phyloP scores from a whole-genome alignment of 805 yeast species.

The Hermanozyma aechmeae region DNA sequence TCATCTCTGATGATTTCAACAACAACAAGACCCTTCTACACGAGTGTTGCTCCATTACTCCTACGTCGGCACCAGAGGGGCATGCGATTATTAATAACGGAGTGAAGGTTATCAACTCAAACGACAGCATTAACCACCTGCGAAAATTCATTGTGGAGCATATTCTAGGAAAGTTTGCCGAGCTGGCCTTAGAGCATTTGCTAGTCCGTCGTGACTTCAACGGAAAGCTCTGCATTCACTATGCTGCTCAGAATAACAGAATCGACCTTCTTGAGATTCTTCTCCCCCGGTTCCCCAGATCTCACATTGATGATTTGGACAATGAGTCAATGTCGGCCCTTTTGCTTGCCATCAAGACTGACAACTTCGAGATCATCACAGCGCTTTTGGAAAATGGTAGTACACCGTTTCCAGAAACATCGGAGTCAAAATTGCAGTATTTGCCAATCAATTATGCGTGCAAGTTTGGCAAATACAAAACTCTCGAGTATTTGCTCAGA shows the following conservation, averaged over 20 bases:
- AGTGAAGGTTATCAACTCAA: constrained; percentile 28
- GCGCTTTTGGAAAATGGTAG: constrained; percentile 25
- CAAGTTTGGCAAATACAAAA: constrained; percentile 65
- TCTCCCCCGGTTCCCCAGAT: constrained; percentile 26
- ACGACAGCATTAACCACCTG: constrained; percentile 28
- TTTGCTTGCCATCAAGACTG: constrained; percentile 64
- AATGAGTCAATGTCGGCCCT: constrained; percentile 78
- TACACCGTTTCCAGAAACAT: constrained; percentile 34
- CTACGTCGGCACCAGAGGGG: constrained; percentile 22
- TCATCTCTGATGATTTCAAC: constrained; percentile 53
- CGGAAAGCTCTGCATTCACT: constrained; percentile 81
- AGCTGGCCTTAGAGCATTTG: constrained; percentile 11
- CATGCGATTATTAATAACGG: constrained; percentile 35
- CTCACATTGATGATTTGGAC: constrained; percentile 44
- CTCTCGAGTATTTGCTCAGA: constrained; percentile 54
- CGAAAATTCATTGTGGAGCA: constrained; percentile 27
- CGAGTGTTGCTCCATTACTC: constrained; percentile 43
- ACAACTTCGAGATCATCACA: constrained; percentile 38
- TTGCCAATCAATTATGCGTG: constrained; percentile 83
- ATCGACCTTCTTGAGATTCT: constrained; percentile 35
- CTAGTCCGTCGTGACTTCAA: constrained; percentile 44
- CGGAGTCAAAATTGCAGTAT: constrained; percentile 50
- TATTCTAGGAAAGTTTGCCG: constrained; percentile 16
- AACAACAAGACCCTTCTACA: constrained; percentile 64
- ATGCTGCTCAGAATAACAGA: constrained; percentile 57